Evolutionary conservation across 1,284 basidiomycete species (phyloP).

Genomic region (Cryptococcus sp.): DNA sequence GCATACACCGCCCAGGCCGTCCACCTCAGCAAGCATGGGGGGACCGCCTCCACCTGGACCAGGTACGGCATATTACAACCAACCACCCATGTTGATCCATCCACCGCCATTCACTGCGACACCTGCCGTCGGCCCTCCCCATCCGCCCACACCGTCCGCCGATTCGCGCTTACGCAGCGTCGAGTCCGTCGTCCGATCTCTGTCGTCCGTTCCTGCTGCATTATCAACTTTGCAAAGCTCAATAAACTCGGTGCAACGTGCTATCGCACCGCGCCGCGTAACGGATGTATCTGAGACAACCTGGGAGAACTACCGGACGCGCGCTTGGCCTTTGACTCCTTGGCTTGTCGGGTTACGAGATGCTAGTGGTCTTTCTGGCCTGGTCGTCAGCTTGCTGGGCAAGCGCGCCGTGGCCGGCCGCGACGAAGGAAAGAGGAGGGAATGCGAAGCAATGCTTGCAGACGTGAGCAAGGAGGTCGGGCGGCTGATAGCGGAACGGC

Average conservation of each 20-base stretch:
- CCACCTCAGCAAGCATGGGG: constrained; percentile 3
- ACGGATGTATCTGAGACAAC: constrained; percentile 33
- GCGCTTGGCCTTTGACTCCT: constrained; percentile 49
- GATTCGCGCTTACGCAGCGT: constrained; percentile 25
- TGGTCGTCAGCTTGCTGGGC: constrained; percentile 40
- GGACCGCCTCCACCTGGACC: constrained; percentile 1
- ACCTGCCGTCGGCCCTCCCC: constrained; percentile 1
- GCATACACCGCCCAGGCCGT: constrained; percentile 14
- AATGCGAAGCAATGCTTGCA: constrained; percentile 25
- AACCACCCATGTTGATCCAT: constrained; percentile 16
- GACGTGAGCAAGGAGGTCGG: constrained; percentile 36
- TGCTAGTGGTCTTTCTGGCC: constrained; percentile 32
- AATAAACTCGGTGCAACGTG: constrained; percentile 17
- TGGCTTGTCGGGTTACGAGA: constrained; percentile 48
- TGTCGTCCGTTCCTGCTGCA: constrained; percentile 22
- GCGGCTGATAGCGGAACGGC: constrained; percentile 26
- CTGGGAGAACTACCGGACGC: constrained; percentile 42
- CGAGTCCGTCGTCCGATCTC: constrained; percentile 23
- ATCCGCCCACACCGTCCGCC: constrained; percentile 6
- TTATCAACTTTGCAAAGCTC: constrained; percentile 15
- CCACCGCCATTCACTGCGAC: constrained; percentile 17
- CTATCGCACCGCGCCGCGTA: constrained; percentile 23
- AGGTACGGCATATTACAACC: constrained; percentile 11
- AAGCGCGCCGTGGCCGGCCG: constrained; percentile 34
- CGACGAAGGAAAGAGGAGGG: constrained; percentile 27